Evolutionary conservation across 192 early-diverging fungal species (phyloP), one percentile per base, ranked within the genome.

Genomic region (Coemansia sp.): DNA sequence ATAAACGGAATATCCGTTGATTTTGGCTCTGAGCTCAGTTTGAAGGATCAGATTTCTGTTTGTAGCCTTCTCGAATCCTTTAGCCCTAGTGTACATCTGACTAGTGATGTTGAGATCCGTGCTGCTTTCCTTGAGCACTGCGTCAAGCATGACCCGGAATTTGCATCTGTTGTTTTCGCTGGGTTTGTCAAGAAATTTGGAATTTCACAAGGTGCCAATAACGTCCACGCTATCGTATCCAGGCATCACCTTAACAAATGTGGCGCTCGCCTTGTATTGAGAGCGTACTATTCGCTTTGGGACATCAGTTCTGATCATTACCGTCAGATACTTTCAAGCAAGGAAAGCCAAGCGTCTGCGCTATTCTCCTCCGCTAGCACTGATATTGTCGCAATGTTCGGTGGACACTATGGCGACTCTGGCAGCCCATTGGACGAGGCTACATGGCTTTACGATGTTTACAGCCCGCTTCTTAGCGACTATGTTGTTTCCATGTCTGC

Each of bases 381-480:
- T 21, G 71, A 75, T 39, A 61, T 88, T 18, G 84, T 94, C 61
- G 92, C 93, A 33, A 79, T 95, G 59, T 98, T 98, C 86, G 94
- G 96, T 53, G 96, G 96, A 52, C 93, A 96, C 66, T 93, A 91
- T 43, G 93, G 89, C 59, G 92, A 89, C 64, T 85, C 88, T n/a
- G 85, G 88, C 55, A 90, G 88, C 28, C 92, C 89, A 71, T 86
- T 96, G 77, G 86, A 89, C 60, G 93, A 96, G 78, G 74, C 93
- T 4, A 83, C 83, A 9, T 83, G 84, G 63, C 85, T 93, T 30
- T 86, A 88, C 64, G 77, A 83, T 35, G 89, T 91, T 42, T 95
- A 95, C 79, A 74, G 85, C 42, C 83, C 89, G 39, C 69, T 94
- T 42, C 82, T 93, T 2, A 70, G 83, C 51, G 84, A 86, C 40